Percentiles rank a stretch among this genome's conserved stretches.
Conservation (phyloP, 202 grass and related monocot genomes). For the Saccharum hybrid region DNA sequence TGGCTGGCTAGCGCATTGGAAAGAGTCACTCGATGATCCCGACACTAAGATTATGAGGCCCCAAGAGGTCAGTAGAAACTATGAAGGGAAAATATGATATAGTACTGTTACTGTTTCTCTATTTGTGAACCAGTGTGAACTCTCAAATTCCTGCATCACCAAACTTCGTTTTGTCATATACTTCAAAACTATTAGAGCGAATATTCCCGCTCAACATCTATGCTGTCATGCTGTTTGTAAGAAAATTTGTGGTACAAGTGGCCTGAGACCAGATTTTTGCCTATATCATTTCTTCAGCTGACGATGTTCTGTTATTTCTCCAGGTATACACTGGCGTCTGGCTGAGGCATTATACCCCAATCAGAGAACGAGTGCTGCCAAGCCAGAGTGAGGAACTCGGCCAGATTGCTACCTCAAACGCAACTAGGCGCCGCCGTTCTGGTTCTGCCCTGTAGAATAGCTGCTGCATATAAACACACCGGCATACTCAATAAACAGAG, state of each 20-base stretch:
- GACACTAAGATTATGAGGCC: constrained; percentile 99
- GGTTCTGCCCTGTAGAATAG: constrained; percentile 69
- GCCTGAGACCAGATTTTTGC: background rate
- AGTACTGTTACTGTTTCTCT: background rate
- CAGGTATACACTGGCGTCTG: constrained; percentile 86
- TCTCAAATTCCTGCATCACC: background rate
- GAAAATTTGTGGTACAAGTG: background rate
- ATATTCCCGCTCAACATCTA: background rate
- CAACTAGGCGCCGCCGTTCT: constrained; percentile 72
- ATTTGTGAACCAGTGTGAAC: constrained; percentile 9
- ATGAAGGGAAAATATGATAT: background rate
- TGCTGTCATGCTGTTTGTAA: background rate
- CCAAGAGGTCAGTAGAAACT: constrained; percentile 69
- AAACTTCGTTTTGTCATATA: background rate
- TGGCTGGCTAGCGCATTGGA: constrained; percentile 95
- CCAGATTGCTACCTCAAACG: constrained; percentile 83
- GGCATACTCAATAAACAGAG: constrained; percentile 38
- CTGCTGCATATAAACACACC: background rate
- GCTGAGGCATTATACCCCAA: constrained; percentile 78
- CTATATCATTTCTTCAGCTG: background rate
- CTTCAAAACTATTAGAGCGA: background rate
- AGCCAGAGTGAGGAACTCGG: constrained; percentile 64
- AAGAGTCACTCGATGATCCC: constrained; percentile 92
- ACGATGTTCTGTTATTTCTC: constrained; percentile 26
- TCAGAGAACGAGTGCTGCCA: constrained; percentile 59